These are phyloP conservation scores for Neofusicoccum cordaticola DNA, from an alignment of 2,329 filamentous ascomycete genomes.

Conservation along the genomic window DNA sequence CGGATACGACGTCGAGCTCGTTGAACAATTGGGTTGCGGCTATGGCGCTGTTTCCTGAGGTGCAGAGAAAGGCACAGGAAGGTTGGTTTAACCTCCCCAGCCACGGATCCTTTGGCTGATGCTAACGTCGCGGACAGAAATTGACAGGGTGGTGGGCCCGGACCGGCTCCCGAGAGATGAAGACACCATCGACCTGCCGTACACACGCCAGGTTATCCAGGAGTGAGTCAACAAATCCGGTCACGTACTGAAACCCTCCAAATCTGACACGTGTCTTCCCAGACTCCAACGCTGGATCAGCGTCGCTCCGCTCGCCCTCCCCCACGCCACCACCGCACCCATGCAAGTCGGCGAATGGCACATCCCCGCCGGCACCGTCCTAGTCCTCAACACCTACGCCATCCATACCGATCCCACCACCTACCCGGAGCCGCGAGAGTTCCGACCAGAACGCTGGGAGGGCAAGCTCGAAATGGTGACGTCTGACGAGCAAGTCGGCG, in stretches of 20 bases:
- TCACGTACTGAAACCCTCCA: background rate
- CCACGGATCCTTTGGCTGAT: background rate
- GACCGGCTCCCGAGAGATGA: conserved; percentile 18
- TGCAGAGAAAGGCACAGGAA: conserved; percentile 30
- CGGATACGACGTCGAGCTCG: conserved; percentile 21
- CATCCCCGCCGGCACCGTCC: conserved; percentile 40
- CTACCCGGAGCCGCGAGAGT: conserved; percentile 12
- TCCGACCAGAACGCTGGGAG: conserved; percentile 20
- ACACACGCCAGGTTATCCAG: conserved; percentile 19
- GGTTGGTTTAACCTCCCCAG: background rate
- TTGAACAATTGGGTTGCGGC: conserved; percentile 34
- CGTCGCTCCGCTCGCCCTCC: conserved; percentile 28
- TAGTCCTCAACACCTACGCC: conserved; percentile 39
- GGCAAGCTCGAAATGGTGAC: conserved; percentile 24
- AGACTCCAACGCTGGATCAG: conserved; percentile 8
- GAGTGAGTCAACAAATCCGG: background rate
- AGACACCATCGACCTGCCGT: conserved; percentile 16
- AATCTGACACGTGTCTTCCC: conserved; percentile 19
- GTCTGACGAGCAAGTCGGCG: conserved; percentile 18
- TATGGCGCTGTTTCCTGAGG: conserved; percentile 27
- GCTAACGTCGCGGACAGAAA: conserved; percentile 9
- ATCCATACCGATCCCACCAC: conserved; percentile 27
- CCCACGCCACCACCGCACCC: conserved; percentile 33
- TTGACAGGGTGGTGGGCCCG: conserved; percentile 21
- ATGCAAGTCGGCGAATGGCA: conserved; percentile 31